Evolutionary conservation across 2,329 filamentous ascomycete genomes (phyloP).

Genomic region (Rhynchosporium graminicola): DNA sequence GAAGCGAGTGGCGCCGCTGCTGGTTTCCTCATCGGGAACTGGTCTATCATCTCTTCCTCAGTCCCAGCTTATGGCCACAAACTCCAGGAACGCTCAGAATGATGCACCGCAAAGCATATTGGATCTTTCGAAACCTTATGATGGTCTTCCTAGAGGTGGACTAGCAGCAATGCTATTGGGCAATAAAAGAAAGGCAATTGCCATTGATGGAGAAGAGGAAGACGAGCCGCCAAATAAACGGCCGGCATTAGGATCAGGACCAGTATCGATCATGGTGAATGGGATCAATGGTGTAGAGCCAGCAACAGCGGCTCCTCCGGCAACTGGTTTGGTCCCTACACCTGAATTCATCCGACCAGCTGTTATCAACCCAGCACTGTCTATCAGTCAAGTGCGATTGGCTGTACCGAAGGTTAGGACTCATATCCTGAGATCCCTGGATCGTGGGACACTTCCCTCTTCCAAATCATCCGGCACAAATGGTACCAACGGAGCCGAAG

Average conservation of each 20-base stretch:
- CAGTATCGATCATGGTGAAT: conserved; percentile 74
- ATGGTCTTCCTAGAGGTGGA: conserved; percentile 88
- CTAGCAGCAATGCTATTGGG: conserved; percentile 83
- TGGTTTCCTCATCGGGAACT: conserved; percentile 86
- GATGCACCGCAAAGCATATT: conserved; percentile 80
- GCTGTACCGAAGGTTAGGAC: conserved; percentile 84
- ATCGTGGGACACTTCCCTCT: conserved; percentile 57
- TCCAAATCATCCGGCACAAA: conserved; percentile 39
- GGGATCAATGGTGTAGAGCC: conserved; percentile 76
- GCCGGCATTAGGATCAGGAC: conserved; percentile 61
- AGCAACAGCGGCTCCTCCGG: conserved; percentile 62
- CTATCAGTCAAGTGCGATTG: conserved; percentile 79
- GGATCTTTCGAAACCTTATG: conserved; percentile 90
- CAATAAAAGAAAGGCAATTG: conserved; percentile 83
- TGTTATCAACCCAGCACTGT: conserved; percentile 78
- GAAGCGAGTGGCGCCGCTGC: conserved; percentile 87
- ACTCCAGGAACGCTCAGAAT: conserved; percentile 62
- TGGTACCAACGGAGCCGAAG: conserved; percentile 48
- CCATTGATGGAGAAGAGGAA: conserved; percentile 73
- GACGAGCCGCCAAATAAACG: conserved; percentile 60
- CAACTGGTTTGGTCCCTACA: conserved; percentile 63
- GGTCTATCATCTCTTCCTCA: conserved; percentile 88
- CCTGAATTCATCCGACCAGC: conserved; percentile 88
- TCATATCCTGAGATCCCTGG: conserved; percentile 79
- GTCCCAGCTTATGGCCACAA: conserved; percentile 80